Evolutionary conservation across 2,329 filamentous ascomycete genomes (phyloP).

Genomic region (Acephala macrosclerotiorum): DNA sequence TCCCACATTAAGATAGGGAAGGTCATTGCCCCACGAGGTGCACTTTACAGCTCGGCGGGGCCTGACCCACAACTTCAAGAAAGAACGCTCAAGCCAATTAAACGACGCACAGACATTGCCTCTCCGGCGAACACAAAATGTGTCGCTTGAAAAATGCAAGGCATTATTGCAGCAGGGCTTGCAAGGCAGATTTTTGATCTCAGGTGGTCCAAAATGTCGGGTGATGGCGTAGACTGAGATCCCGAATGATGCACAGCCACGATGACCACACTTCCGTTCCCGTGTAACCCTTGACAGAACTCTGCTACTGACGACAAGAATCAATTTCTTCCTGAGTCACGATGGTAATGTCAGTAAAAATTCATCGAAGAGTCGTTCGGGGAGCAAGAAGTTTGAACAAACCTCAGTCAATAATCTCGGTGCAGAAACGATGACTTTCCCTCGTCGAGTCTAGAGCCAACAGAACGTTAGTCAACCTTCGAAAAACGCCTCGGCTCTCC

Average conservation of each 20-base stretch:
- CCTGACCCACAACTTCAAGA: not conserved
- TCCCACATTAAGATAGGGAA: not conserved
- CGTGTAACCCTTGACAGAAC: too few species aligned
- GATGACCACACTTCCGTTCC: not conserved
- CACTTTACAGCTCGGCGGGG: not conserved
- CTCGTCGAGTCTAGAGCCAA: conserved; percentile 16
- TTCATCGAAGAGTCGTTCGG: not conserved
- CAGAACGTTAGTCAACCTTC: not conserved
- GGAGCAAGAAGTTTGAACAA: conserved; percentile 3
- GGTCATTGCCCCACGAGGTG: not conserved
- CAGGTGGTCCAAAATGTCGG: not conserved
- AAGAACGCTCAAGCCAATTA: not conserved
- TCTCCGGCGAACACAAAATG: not conserved
- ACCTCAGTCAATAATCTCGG: conserved; percentile 22
- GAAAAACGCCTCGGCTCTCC: conserved; percentile 16
- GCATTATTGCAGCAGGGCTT: not conserved
- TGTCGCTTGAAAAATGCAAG: not conserved
- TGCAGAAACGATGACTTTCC: conserved; percentile 18
- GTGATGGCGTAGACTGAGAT: not conserved
- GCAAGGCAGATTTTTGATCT: conserved; percentile 4
- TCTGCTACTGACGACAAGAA: not conserved
- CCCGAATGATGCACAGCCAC: not conserved
- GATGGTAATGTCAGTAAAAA: not conserved
- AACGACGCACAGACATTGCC: not conserved
- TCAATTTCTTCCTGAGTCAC: conserved; percentile 22